These are phyloP conservation scores for Hymenochaete sp. DNA, from an alignment of 1,284 basidiomycete genomes.

Conservation along the genomic window DNA sequence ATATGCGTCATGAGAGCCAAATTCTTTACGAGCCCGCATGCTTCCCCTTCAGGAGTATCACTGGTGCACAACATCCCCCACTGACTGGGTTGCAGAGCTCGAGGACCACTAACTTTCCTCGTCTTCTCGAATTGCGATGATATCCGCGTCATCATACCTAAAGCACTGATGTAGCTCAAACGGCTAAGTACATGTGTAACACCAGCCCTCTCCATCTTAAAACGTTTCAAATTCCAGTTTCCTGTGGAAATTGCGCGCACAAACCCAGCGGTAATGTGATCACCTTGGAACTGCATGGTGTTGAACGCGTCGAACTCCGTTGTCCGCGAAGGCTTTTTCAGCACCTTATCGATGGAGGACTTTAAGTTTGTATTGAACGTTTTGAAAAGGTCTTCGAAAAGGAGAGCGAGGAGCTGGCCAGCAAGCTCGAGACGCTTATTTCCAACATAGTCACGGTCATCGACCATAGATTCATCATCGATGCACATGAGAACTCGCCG, in stretches of 20 bases:
- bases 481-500: slow-evolving; percentile 94
- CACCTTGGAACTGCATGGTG: slow-evolving; percentile 87
- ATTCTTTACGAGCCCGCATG: slow-evolving; percentile 98
- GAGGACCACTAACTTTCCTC: slow-evolving; percentile 94
- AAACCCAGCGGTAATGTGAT: slow-evolving; percentile 88
- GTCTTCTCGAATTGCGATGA: slow-evolving; percentile 99
- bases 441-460: slow-evolving; percentile 98
- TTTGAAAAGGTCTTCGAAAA: slow-evolving; percentile 99
- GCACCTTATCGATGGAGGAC: slow-evolving; percentile 92
- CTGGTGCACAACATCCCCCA: slow-evolving; percentile 99
- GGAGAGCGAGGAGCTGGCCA: slow-evolving; percentile 88
- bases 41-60: slow-evolving; percentile 99
- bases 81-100: slow-evolving; percentile 95
- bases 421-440: slow-evolving; percentile 99
- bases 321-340: slow-evolving; percentile 94
- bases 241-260: slow-evolving; percentile 98
- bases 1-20: slow-evolving; percentile 99
- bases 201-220: slow-evolving; percentile 99
- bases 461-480: slow-evolving; percentile 94
- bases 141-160: slow-evolving; percentile 99
- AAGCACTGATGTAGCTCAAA: slow-evolving; percentile 91
- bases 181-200: slow-evolving; percentile 97
- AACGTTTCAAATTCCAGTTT: slow-evolving; percentile 98
- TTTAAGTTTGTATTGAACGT: slow-evolving; percentile 98
- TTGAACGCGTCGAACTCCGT: slow-evolving; percentile 95